phyloP scores from a whole-genome alignment of 441 rosid genomes.

The Cnidoscolus chayamansa region DNA sequence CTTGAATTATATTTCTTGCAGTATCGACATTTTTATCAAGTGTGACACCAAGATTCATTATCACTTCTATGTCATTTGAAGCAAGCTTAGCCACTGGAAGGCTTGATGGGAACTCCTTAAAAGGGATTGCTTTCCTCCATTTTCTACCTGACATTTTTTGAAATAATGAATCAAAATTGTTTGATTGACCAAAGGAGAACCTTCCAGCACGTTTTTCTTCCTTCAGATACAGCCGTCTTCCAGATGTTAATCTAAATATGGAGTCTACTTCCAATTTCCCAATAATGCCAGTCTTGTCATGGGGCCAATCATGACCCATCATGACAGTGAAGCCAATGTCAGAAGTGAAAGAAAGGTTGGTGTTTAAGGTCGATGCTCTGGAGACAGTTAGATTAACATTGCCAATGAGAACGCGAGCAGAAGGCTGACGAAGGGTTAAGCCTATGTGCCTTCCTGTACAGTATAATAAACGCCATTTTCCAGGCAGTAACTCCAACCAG shows the following conservation, averaged over 20 bases:
- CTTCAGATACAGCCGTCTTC: slow-evolving; percentile 68
- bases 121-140: slow-evolving; percentile 76
- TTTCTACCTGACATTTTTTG: slow-evolving; percentile 54
- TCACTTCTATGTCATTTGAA: slow-evolving; percentile 56
- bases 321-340: slow-evolving; percentile 62
- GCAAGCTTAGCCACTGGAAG: slow-evolving; percentile 75
- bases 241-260: slow-evolving; percentile 49
- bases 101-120: slow-evolving; percentile 78
- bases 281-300: slow-evolving; percentile 50
- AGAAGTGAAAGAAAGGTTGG: slow-evolving; percentile 48
- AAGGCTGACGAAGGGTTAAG: slow-evolving; percentile 76
- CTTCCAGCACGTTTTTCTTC: slow-evolving; percentile 51
- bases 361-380: slow-evolving; percentile 37
- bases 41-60: slow-evolving; percentile 44
- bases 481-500: slow-evolving; percentile 83
- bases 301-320: slow-evolving; percentile 69
- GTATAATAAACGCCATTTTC: slow-evolving; percentile 85
- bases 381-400: slow-evolving; percentile 50
- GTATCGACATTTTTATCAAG: slow-evolving; percentile 35
- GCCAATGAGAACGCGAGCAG: slow-evolving; percentile 64
- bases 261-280: slow-evolving; percentile 71
- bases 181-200: slow-evolving; percentile 48
- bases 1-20: slow-evolving; percentile 50
- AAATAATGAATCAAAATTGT: slow-evolving; percentile 40
- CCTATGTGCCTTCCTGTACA: slow-evolving; percentile 86